phyloP scores from a whole-genome alignment of 2,329 filamentous ascomycete genomes.

The Venturia effusa region DNA sequence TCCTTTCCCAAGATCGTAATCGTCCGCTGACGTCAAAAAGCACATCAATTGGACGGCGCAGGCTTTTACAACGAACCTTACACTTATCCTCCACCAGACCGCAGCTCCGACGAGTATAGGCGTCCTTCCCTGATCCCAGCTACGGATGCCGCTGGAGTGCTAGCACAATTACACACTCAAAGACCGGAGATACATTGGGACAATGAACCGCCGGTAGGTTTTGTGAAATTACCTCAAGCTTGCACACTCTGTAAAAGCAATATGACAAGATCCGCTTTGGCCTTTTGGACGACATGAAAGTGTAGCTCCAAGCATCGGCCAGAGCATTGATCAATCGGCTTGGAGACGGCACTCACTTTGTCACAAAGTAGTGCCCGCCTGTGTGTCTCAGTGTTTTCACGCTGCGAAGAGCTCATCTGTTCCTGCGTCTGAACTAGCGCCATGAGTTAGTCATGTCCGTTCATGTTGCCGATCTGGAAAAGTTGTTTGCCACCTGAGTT shows the following conservation, averaged over 20 bases:
- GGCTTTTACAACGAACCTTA: constrained; percentile 46
- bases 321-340: background rate
- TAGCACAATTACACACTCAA: constrained; percentile 75
- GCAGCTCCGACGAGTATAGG: constrained; percentile 58
- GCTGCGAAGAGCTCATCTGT: background rate
- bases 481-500: background rate
- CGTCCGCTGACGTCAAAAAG: background rate
- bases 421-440: background rate
- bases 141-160: constrained; percentile 70
- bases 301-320: background rate
- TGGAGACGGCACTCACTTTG: background rate
- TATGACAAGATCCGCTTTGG: background rate
- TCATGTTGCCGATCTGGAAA: background rate
- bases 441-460: background rate
- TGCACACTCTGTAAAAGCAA: background rate
- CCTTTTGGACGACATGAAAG: background rate
- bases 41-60: constrained; percentile 2
- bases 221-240: background rate
- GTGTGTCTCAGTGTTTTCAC: background rate
- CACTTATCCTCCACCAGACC: constrained; percentile 56
- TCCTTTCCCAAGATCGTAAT: background rate
- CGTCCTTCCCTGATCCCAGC: constrained; percentile 54
- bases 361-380: background rate
- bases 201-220: constrained; percentile 55
- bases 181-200: constrained; percentile 70